phyloP scores from a whole-genome alignment of 1,284 basidiomycete genomes.

The Irpex sp. region DNA sequence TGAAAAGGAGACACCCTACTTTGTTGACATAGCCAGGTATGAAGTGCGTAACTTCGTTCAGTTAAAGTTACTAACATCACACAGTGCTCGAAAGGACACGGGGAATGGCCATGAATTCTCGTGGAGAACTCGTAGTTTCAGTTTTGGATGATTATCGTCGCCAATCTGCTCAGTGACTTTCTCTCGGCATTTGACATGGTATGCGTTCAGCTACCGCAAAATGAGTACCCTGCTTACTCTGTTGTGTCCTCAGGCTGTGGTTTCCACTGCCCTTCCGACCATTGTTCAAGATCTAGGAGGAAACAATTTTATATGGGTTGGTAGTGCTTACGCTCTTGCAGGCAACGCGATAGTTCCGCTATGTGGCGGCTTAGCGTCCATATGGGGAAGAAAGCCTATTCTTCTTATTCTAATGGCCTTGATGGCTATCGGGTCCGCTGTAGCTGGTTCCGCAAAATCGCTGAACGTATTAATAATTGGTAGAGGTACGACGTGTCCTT shows the following conservation, averaged over 20 bases:
- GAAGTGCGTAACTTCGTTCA: background rate
- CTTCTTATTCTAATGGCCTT: background rate
- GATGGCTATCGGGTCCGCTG: conserved; percentile 1
- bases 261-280: conserved; percentile 8
- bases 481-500: background rate
- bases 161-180: conserved; percentile 8
- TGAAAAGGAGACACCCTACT: too few species aligned
- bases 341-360: conserved; percentile 3
- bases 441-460: conserved; percentile 1
- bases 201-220: background rate
- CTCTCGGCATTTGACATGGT: conserved; percentile 1
- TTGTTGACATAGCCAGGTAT: too few species aligned
- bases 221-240: too few species aligned
- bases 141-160: conserved; percentile 34
- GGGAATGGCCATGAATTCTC: background rate
- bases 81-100: background rate
- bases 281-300: conserved; percentile 5
- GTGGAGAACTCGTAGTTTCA: background rate
- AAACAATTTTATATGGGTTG: conserved; percentile 4
- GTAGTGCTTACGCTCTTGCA: background rate
- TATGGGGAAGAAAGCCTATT: conserved; percentile 4
- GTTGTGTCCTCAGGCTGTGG: background rate
- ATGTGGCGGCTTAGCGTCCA: background rate
- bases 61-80: background rate
- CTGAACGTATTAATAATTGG: conserved; percentile 1